Evolutionary conservation across 345 rosid genomes (phyloP).

Genomic region (Aurinia saxatilis): DNA sequence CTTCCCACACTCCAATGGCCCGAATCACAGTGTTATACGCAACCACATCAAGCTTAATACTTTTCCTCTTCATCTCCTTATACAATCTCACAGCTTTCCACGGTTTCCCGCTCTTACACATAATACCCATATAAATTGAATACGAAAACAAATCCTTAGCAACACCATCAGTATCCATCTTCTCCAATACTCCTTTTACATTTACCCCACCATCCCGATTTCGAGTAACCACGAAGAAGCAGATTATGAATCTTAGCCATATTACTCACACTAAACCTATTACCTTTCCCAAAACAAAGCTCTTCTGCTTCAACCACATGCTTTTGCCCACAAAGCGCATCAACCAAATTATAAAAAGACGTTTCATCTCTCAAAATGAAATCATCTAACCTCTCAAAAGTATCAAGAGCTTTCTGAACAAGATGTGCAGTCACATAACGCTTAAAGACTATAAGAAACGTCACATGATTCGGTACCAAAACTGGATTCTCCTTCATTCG

Average conservation of each 20-base stretch:
- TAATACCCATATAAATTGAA: constrained; percentile 86
- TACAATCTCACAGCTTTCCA: constrained; percentile 82
- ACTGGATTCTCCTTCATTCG: no score
- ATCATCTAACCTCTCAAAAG: constrained; percentile 44
- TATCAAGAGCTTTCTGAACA: constrained; percentile 53
- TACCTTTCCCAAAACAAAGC: constrained; percentile 51
- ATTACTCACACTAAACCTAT: constrained; percentile 19
- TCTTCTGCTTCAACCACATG: constrained; percentile 86
- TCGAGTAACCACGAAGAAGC: constrained; percentile 87
- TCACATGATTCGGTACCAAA: constrained; percentile 69
- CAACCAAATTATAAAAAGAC: constrained; percentile 61
- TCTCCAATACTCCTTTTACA: constrained; percentile 88
- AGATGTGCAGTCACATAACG: constrained; percentile 73
- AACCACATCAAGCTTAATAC: constrained; percentile 68
- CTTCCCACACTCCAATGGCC: constrained; percentile 61
- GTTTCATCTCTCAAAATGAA: constrained; percentile 63
- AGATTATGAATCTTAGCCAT: constrained; percentile 62
- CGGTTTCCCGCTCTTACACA: constrained; percentile 78
- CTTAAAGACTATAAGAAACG: constrained; percentile 72
- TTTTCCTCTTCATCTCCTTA: constrained; percentile 70
- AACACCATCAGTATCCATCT: constrained; percentile 69
- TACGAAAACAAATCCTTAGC: constrained; percentile 73
- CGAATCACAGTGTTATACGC: constrained; percentile 70
- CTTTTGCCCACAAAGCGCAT: constrained; percentile 80
- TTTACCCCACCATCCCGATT: constrained; percentile 80